phyloP scores from a whole-genome alignment of 2,329 filamentous ascomycete genomes.

The Calycina marina region DNA sequence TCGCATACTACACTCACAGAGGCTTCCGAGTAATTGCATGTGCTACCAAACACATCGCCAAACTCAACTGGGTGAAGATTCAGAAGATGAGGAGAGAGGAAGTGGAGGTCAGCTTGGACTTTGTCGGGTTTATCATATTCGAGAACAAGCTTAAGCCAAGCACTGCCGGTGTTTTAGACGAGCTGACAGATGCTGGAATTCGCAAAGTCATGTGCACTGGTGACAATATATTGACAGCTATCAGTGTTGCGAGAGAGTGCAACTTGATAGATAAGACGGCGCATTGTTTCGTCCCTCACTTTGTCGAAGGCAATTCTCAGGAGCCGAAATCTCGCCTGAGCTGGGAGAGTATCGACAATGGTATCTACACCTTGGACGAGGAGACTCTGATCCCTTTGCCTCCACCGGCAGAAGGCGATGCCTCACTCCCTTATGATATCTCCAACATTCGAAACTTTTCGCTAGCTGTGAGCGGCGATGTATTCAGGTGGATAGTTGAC shows the following conservation, averaged over 20 bases:
- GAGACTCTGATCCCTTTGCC: constrained; percentile 64
- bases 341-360: constrained; percentile 95
- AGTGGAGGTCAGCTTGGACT: constrained; percentile 71
- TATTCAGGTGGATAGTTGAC: constrained; percentile 93
- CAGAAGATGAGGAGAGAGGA: constrained; percentile 85
- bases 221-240: constrained; percentile 92
- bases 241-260: constrained; percentile 88
- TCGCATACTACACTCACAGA: constrained; percentile 85
- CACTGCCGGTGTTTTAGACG: constrained; percentile 66
- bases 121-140: constrained; percentile 94
- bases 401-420: constrained; percentile 55
- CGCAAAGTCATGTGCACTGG: constrained; percentile 92
- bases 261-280: constrained; percentile 64
- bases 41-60: constrained; percentile 75
- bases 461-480: constrained; percentile 78
- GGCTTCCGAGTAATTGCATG: constrained; percentile 95
- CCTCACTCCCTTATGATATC: constrained; percentile 74
- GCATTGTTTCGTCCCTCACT: constrained; percentile 87
- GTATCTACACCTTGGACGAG: constrained; percentile 60
- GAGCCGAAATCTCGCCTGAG: constrained; percentile 59
- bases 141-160: constrained; percentile 95
- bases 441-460: constrained; percentile 74
- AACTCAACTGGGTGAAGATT: constrained; percentile 83
- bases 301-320: constrained; percentile 59
- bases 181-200: constrained; percentile 72